Evolutionary conservation across 2,329 filamentous ascomycete genomes (phyloP), one percentile per base, ranked within the genome.

Genomic region (Colletotrichum neosansevieriae): DNA sequence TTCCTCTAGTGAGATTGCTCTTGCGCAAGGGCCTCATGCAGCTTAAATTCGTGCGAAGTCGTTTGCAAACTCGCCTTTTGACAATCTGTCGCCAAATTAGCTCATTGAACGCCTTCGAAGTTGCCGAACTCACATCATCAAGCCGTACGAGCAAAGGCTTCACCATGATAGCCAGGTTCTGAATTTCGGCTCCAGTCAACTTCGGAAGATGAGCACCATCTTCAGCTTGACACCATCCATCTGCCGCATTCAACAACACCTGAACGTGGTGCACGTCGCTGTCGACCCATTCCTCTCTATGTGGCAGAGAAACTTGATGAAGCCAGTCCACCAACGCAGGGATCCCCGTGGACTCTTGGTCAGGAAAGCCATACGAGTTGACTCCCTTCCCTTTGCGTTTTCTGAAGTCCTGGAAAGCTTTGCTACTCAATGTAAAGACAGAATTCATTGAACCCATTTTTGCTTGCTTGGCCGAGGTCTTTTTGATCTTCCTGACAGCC

Each of bases 211-310:
- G 4, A 24, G 24, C 24, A 24, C 24, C 24, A 24, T 24, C 24
- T 24, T 24, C 24, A 24, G 24, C 24, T 24, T 24, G 24, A 24
- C 2, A 32, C 69, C 69, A 71, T 12, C 40, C 44, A 13, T 69
- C 34, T 2, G 63, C 66, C 1, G 68, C 70, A 10, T 71, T 70
- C 4, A 73, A 49, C 1, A 73, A 40, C 2, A 68, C 64, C 9
- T 65, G 62, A 6, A 64, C 47, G 15, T 57, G 40, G 7, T 69
- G 58, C 1, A 72, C 34, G 12, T 72, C 36, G 4, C 32, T 13
- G 3, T 70, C 62, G 1, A 61, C 53, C 45, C 50, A 58, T 1
- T 63, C 56, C n/a, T 71, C 67, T 12, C 72, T 56, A 6, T 64
- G 51, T 11, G 34, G 36, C 1, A 71, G 58, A 10, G 70, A 63